Conservation (phyloP, 257 asterid genomes). For the Fraxinus cuspidata region DNA sequence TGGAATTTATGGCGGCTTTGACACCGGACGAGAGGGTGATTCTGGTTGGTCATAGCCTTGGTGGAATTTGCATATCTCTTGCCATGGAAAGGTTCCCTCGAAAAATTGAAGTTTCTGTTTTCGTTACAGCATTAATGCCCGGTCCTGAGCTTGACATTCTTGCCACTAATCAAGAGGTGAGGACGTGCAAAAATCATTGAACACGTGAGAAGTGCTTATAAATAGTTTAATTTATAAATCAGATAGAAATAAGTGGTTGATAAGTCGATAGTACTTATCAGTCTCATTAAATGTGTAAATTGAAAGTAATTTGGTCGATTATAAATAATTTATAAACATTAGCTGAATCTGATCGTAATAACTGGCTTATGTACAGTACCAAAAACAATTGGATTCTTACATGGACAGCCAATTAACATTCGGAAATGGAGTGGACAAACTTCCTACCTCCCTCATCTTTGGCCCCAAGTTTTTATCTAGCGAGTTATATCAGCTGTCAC, state of each 20-base stretch:
- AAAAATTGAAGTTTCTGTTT: slow-evolving; percentile 39
- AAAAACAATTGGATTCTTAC: slow-evolving; percentile 26
- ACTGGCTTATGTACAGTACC: slow-evolving; percentile 11
- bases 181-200: not conserved
- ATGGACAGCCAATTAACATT: slow-evolving; percentile 29
- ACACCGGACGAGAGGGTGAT: slow-evolving; percentile 36
- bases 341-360: too few relatives aligned
- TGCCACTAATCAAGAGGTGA: slow-evolving; percentile 25
- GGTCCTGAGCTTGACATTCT: slow-evolving; percentile 30
- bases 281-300: not conserved
- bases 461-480: slow-evolving; percentile 41
- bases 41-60: slow-evolving; percentile 43
- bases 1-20: slow-evolving; percentile 36
- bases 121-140: slow-evolving; percentile 37
- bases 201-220: too few relatives aligned
- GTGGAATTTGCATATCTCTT: slow-evolving; percentile 38
- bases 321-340: too few relatives aligned
- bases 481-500: slow-evolving; percentile 39
- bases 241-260: too few relatives aligned
- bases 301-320: not conserved
- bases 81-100: slow-evolving; percentile 45
- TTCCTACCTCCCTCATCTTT: slow-evolving; percentile 33
- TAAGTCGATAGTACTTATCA: too few relatives aligned
- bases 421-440: slow-evolving; percentile 29
- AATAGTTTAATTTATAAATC: not conserved